Base-by-base conservation (phyloP, 768 basidiomycete genomes). In the Mycena vulgaris region DNA sequence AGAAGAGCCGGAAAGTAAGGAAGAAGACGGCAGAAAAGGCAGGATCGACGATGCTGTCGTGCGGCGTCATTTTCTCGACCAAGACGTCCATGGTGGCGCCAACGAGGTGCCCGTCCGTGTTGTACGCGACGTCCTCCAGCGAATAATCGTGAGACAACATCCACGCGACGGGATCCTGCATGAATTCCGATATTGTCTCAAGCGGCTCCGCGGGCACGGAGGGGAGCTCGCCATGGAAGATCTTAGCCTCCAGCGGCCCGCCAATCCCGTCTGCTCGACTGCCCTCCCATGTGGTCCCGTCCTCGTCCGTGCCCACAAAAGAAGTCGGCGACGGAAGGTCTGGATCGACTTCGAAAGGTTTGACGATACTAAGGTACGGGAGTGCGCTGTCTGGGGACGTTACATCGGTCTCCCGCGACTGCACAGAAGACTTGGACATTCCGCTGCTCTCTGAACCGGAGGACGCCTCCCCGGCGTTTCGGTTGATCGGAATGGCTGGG, bases 31-130 rank as follows among this genome's bases (percentile, higher is more conserved):
- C 89, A 17, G 92, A 88, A 79, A 98, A 97, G 0, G 91, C 89
- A 21, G 93, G 85, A 76, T 98, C 97, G 63, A 96, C 95, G 49
- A 96, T 89, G 66, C 91, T 92, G 77, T 96, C 95, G 77, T 98
- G 95, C 6, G 97, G 96, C 23, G 97, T 97, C 92, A 99, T 93
- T 83, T 95, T 96, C 83, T 97, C 96, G n/a, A 99, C 93, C 48
- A 99, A 85, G 1, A 92, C 96, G 21, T 87, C 87, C 69, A 99
- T 84, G 5, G 95, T 96, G 2, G 96, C 98, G 27, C 96, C 97
- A 13, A 96, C 93, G 23, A 99, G 90, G 71, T 90, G 89, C 3
- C 96, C 97, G 16, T 99, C 96, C 51, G 87, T 87, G 78, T 97
- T 98, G 84, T 95, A 96, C 5, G 93, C 90, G 56, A 97, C 93